Conservation (phyloP, 2,329 filamentous ascomycete genomes). For the Penicillium sp. region DNA sequence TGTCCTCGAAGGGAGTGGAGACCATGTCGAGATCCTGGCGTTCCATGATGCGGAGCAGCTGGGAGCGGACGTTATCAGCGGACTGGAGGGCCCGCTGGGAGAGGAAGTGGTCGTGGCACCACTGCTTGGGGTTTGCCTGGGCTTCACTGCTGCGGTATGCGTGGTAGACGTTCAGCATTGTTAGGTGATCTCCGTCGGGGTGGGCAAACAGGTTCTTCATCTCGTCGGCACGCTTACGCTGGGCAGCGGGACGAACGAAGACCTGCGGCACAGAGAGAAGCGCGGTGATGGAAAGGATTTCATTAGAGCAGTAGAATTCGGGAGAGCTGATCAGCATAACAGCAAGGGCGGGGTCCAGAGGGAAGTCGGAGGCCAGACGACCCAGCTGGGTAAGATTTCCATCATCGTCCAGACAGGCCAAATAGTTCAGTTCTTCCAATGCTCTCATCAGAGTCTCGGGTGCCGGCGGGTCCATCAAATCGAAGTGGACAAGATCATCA, state of each 20-base stretch:
- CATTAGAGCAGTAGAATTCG: slow-evolving; percentile 98
- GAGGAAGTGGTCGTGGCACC: slow-evolving; percentile 97
- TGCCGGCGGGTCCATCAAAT: slow-evolving; percentile 96
- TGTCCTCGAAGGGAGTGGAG: slow-evolving; percentile 87
- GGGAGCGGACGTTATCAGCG: slow-evolving; percentile 87
- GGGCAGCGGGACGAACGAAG: slow-evolving; percentile 80
- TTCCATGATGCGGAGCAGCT: slow-evolving; percentile 97
- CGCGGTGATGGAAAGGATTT: slow-evolving; percentile 92
- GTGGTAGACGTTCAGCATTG: slow-evolving; percentile 95
- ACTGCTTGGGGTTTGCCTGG: slow-evolving; percentile 74
- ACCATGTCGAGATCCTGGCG: slow-evolving; percentile 80
- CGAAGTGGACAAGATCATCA: slow-evolving; percentile 94
- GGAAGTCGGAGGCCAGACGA: slow-evolving; percentile 87
- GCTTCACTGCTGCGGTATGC: slow-evolving; percentile 79
- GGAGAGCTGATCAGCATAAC: slow-evolving; percentile 98
- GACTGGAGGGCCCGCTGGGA: slow-evolving; percentile 84
- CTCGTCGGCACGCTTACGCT: slow-evolving; percentile 88
- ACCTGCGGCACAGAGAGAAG: slow-evolving; percentile 92
- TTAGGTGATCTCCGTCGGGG: slow-evolving; percentile 90
- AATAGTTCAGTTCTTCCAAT: slow-evolving; percentile 93
- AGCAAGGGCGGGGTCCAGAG: slow-evolving; percentile 86
- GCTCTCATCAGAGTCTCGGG: slow-evolving; percentile 98
- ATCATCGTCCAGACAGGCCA: slow-evolving; percentile 94
- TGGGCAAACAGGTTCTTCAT: slow-evolving; percentile 96
- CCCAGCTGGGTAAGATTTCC: slow-evolving; percentile 87